Evolutionary conservation across 1,284 basidiomycete species (phyloP), one percentile per base, ranked within the genome.

Genomic region (Ganoderma boninense): DNA sequence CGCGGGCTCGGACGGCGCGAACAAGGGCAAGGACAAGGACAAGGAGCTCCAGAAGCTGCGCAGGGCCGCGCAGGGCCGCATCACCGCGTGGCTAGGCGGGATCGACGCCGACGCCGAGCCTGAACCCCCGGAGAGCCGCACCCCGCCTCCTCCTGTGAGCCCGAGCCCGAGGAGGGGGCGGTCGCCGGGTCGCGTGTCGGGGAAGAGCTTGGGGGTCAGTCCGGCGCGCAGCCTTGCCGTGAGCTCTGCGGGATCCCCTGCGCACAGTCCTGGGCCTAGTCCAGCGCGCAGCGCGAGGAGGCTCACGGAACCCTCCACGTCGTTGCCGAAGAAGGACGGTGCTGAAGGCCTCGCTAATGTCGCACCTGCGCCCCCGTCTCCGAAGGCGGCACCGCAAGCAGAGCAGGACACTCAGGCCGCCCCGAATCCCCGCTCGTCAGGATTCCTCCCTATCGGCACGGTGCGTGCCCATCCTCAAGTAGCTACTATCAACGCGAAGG

Each of bases 1-100:
- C 29, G 74, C 66, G 38, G 73, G 75, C 60, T 66, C 66, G 11
- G 71, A 73, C 2, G 62, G 52, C 32, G 52, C 32, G n/a, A 18
- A 49, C 46, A 49, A 49, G 46, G 6, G 11, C n/a, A n/a, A n/a
- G n/a, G n/a, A n/a, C 46, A 78, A 78, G 69, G 79, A 80, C 59
- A 77, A 78, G 11, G 85, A 85, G 61, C 77, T 80, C 42, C 78
- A 81, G 43, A 80, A 84, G 67, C 76, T 87, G 62, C 80, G 84
- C 59, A 80, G 83, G 71, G 87, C 87, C 61, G 88, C 89, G 20
- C 91, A 91, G 71, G 91, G 91, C 3, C 82, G 91, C n/a, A 89
- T 94, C 16, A 84, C 92, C n/a, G 91, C 89, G 16, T 94, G 92
- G 92, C 75, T 94, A 68, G 91, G 90, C 52, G 86, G 82, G 26